Evolutionary conservation across 2,329 filamentous ascomycete species (phyloP).

Genomic region (Diaporthe sp.): DNA sequence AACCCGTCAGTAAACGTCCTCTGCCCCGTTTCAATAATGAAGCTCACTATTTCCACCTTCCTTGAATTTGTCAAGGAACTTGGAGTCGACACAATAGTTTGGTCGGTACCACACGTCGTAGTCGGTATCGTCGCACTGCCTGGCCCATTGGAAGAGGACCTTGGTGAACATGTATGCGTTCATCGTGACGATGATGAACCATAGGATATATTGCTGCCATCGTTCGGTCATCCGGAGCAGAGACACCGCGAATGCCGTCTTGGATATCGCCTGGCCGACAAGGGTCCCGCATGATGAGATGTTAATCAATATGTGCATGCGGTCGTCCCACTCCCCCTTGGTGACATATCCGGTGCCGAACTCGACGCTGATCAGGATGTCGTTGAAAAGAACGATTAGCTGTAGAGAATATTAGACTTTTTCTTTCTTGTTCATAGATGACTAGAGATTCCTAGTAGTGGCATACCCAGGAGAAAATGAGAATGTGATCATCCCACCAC

Average conservation of each 20-base stretch:
- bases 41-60: slow-evolving; percentile 24
- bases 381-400: slow-evolving; percentile 18
- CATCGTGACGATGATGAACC: slow-evolving; percentile 33
- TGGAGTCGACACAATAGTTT: background rate
- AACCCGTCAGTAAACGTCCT: background rate
- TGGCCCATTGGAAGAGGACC: slow-evolving; percentile 31
- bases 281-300: slow-evolving; percentile 30
- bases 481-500: slow-evolving; percentile 36
- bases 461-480: slow-evolving; percentile 34
- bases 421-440: background rate
- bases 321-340: slow-evolving; percentile 34
- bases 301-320: slow-evolving; percentile 29
- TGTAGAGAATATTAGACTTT: background rate
- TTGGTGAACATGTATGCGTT: slow-evolving; percentile 31
- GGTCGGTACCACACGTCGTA: slow-evolving; percentile 29
- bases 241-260: slow-evolving; percentile 31
- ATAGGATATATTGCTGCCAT: slow-evolving; percentile 15
- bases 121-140: slow-evolving; percentile 18
- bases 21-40: background rate
- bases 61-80: slow-evolving; percentile 3
- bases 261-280: slow-evolving; percentile 27
- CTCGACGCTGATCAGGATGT: slow-evolving; percentile 28
- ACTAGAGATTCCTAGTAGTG: background rate
- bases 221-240: slow-evolving; percentile 31
- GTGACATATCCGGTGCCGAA: slow-evolving; percentile 33